These are phyloP conservation scores for Stemphylium lycopersici DNA, from an alignment of 2,329 filamentous ascomycete genomes.

Conservation along the genomic window DNA sequence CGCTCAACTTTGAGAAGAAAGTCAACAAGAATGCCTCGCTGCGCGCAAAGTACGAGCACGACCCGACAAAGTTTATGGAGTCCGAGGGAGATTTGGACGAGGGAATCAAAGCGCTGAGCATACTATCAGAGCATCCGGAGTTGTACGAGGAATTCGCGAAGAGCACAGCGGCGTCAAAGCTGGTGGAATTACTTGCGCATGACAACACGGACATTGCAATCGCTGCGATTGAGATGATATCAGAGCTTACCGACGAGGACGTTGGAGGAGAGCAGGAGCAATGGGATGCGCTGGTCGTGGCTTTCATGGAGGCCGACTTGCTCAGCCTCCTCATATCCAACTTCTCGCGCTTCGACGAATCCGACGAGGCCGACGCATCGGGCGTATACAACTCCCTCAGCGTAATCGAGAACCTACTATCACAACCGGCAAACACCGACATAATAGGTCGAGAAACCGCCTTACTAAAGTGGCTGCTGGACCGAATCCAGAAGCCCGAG, in stretches of 20 bases:
- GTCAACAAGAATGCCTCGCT: constrained; percentile 91
- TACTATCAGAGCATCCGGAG: constrained; percentile 84
- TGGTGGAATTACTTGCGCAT: constrained; percentile 85
- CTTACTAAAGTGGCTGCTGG: constrained; percentile 78
- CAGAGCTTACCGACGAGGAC: constrained; percentile 92
- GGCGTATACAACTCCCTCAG: constrained; percentile 85
- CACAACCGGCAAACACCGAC: constrained; percentile 70
- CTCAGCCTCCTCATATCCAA: constrained; percentile 77
- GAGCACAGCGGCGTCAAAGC: constrained; percentile 71
- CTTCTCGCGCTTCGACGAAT: constrained; percentile 79
- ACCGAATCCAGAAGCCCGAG: constrained; percentile 73
- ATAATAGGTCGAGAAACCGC: constrained; percentile 71
- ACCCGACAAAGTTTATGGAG: constrained; percentile 81
- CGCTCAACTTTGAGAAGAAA: constrained; percentile 84
- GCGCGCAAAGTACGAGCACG: constrained; percentile 79
- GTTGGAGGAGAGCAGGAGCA: constrained; percentile 79
- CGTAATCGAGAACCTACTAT: constrained; percentile 85
- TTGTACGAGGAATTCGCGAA: constrained; percentile 82
- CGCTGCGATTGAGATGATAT: constrained; percentile 84
- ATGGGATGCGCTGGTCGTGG: constrained; percentile 76
- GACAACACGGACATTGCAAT: constrained; percentile 98
- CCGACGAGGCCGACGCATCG: constrained; percentile 71
- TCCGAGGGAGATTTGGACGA: constrained; percentile 89
- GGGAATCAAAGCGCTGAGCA: constrained; percentile 83
- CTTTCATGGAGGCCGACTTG: constrained; percentile 69